Base-by-base conservation (phyloP, 2,329 filamentous ascomycete genomes). In the Clonostachys chloroleuca region DNA sequence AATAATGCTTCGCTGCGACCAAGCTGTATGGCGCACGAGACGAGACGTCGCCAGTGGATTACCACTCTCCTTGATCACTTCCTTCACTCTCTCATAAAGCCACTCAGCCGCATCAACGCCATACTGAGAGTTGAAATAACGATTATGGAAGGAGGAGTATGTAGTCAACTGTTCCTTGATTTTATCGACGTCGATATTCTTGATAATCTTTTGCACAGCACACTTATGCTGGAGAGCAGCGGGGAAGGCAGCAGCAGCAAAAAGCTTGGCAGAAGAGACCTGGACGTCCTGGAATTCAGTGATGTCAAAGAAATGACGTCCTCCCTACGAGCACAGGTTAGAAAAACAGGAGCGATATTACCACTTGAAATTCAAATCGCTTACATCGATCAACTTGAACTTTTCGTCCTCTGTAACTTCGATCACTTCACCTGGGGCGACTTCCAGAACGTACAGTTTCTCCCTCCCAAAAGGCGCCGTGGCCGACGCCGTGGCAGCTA, bases 1-100 rank as follows among this genome's bases (percentile, higher is more conserved):
- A 9, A 76, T 73, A 50, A 77, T 63, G 10, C 68, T 73, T 0
- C 69, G 67, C 53, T 77, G 74, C 47, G 63, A 68, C 58, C 68
- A 75, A 12, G 65, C 63, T 20, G 53, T 52, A 55, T 77, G 72
- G 2, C 65, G 61, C 51, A 74, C 69, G 46, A 68, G 59, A 17
- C 61, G 59, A 10, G 69, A 69, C 0, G 62, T 67, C 42, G 73
- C 73, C 20, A 64, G 59, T 3, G 68, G 51, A 35, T 52, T 45
- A 53, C 70, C 69, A 39, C 60, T 62, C 13, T 67, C 56, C 12
- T 68, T 66, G 35, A 72, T 59, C 2, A 49, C 50, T 47, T 58
- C 59, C 42, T 63, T 56, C 39, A 72, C 62, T 16, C 64, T 66
- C 47, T 65, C 60, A 51, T 67, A 66, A 14, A 77, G 60, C 71